Percentiles rank a stretch among this genome's conserved stretches.
Evolutionary conservation across 768 basidiomycete genomes (phyloP).

Genomic region (Amanita polypyramis): DNA sequence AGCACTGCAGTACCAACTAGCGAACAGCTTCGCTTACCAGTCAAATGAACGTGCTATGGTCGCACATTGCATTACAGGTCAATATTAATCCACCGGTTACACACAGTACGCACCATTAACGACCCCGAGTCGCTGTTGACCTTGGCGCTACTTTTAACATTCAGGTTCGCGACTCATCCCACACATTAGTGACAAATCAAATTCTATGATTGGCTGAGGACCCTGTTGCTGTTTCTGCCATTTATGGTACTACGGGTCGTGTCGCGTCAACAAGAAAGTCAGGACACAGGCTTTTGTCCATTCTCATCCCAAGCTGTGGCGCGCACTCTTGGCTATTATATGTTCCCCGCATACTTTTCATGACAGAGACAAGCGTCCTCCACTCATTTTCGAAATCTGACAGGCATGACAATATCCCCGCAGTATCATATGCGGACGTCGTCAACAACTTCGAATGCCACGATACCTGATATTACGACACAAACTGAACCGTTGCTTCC

Average conservation of each 20-base stretch:
- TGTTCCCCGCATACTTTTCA: neutral
- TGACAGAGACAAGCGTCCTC: neutral
- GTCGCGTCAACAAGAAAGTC: too few species aligned
- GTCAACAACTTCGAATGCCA: slow-evolving; percentile 16
- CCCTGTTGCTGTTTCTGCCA: neutral
- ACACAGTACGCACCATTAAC: too few species aligned
- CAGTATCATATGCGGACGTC: neutral
- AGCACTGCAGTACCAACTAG: too few species aligned
- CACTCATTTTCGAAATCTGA: neutral
- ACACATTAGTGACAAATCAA: neutral
- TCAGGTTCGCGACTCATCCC: neutral
- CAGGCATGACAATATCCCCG: neutral
- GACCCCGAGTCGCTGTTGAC: too few species aligned
- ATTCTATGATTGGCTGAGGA: neutral
- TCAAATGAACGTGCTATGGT: too few species aligned
- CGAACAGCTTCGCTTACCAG: too few species aligned
- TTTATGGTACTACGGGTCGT: too few species aligned
- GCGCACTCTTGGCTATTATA: neutral
- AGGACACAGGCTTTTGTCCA: neutral
- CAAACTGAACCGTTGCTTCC: slow-evolving; percentile 26
- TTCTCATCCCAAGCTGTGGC: neutral
- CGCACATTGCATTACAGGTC: too few species aligned
- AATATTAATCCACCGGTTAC: too few species aligned
- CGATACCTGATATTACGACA: slow-evolving; percentile 18
- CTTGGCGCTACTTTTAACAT: too few species aligned